Percentiles rank a stretch among this genome's conserved stretches.
phyloP scores from a whole-genome alignment of 768 basidiomycete genomes.

The Clitopilus hobsonii region DNA sequence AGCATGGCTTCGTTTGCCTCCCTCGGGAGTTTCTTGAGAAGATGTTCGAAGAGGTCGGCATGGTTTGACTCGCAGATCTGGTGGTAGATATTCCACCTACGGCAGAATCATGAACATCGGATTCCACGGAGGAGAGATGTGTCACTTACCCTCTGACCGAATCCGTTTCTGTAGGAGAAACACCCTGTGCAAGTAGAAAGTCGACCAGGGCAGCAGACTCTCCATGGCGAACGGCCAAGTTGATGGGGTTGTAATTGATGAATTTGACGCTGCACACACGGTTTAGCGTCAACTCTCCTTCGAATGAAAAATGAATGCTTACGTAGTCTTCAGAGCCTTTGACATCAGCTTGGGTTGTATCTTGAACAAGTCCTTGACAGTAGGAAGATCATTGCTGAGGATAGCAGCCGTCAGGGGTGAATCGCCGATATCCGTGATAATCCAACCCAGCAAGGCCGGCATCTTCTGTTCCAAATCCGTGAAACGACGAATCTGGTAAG shows the following conservation, averaged over 20 bases:
- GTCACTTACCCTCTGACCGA: conserved; percentile 34
- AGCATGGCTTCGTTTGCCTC: conserved; percentile 42
- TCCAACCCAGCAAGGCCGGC: conserved; percentile 50
- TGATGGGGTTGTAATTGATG: conserved; percentile 37
- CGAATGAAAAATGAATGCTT: conserved; percentile 10
- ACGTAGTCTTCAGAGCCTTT: conserved; percentile 39
- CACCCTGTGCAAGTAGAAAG: conserved; percentile 42
- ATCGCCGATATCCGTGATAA: conserved; percentile 40
- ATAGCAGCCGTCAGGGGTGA: conserved; percentile 46
- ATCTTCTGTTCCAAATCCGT: conserved; percentile 35
- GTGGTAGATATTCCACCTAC: conserved; percentile 58
- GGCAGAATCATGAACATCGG: background rate
- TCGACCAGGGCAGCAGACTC: conserved; percentile 33
- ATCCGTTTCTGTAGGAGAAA: conserved; percentile 40
- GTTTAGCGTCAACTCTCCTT: conserved; percentile 3
- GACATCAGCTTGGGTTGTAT: conserved; percentile 37
- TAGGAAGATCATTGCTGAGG: conserved; percentile 26
- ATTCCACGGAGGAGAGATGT: background rate
- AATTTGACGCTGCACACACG: conserved; percentile 36
- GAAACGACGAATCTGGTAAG: conserved; percentile 35
- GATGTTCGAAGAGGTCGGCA: conserved; percentile 30
- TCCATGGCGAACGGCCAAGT: conserved; percentile 32
- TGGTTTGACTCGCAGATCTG: conserved; percentile 27
- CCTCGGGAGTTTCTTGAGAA: conserved; percentile 46
- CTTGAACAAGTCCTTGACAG: conserved; percentile 40